phyloP scores from a whole-genome alignment of 2,329 filamentous ascomycete species.

The Botryotinia globosa region DNA sequence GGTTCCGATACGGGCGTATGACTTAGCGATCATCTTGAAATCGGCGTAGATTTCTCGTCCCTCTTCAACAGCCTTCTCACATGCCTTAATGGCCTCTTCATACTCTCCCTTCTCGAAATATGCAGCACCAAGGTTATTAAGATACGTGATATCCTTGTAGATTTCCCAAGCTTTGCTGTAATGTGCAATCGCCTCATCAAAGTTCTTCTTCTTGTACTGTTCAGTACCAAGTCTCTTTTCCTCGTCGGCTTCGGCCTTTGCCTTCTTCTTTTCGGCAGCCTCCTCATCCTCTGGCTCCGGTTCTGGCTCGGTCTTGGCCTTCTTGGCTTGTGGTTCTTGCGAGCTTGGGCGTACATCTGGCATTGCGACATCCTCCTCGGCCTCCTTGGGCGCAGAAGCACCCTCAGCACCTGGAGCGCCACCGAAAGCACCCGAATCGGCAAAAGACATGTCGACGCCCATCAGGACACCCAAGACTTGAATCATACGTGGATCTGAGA shows the following conservation, averaged over 20 bases:
- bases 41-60: slow-evolving; percentile 87
- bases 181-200: slow-evolving; percentile 90
- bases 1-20: slow-evolving; percentile 93
- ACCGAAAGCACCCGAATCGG: slow-evolving; percentile 11
- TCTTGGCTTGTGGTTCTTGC: slow-evolving; percentile 46
- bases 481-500: slow-evolving; percentile 87
- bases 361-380: slow-evolving; percentile 75
- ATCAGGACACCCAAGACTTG: slow-evolving; percentile 91
- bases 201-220: slow-evolving; percentile 97
- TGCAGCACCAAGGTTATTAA: slow-evolving; percentile 93
- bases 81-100: slow-evolving; percentile 79
- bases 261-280: slow-evolving; percentile 76
- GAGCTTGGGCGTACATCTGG: slow-evolving; percentile 57
- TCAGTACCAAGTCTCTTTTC: slow-evolving; percentile 93
- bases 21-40: slow-evolving; percentile 98
- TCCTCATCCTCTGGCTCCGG: slow-evolving; percentile 78
- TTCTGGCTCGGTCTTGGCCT: slow-evolving; percentile 51
- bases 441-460: slow-evolving; percentile 75
- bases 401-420: slow-evolving; percentile 19
- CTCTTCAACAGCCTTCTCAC: slow-evolving; percentile 84
- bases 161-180: slow-evolving; percentile 94
- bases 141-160: slow-evolving; percentile 94
- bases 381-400: slow-evolving; percentile 41
- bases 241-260: slow-evolving; percentile 88
- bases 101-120: slow-evolving; percentile 97